Conservation (phyloP, 2,329 filamentous ascomycete genomes). For the Chaetomium olivaceum region DNA sequence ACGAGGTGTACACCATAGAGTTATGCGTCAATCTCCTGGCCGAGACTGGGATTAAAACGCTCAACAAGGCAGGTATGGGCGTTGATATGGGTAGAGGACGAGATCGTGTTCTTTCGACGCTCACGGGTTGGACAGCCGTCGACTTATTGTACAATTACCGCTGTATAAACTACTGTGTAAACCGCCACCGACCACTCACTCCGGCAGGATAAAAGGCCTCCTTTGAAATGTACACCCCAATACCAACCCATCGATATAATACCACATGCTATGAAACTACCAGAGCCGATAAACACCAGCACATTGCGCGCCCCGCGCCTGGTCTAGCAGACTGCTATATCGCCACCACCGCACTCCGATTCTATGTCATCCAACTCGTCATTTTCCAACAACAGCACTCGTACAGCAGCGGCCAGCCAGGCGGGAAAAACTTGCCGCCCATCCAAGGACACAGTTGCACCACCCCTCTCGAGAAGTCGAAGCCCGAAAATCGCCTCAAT, state of each 20-base stretch:
- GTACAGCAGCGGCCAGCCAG: conserved; percentile 5
- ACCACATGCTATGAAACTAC: conserved; percentile 6
- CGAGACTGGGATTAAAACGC: neutral
- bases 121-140: neutral
- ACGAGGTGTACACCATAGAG: neutral
- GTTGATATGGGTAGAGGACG: neutral
- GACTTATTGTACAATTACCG: neutral
- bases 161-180: neutral
- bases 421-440: neutral
- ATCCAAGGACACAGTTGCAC: neutral
- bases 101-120: neutral
- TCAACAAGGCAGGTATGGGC: neutral
- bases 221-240: neutral
- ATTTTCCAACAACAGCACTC: conserved; percentile 12
- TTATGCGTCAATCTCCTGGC: neutral
- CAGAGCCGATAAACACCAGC: neutral
- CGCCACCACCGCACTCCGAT: conserved; percentile 2
- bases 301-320: conserved; percentile 1
- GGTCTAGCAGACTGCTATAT: conserved; percentile 2
- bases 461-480: neutral
- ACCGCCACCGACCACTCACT: neutral
- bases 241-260: conserved; percentile 13
- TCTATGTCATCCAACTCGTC: conserved; percentile 19
- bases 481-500: neutral
- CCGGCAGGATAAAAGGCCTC: neutral